Evolutionary conservation across 2,329 filamentous ascomycete species (phyloP), one percentile per base, ranked within the genome.

Genomic region (Ophiostoma sp.): DNA sequence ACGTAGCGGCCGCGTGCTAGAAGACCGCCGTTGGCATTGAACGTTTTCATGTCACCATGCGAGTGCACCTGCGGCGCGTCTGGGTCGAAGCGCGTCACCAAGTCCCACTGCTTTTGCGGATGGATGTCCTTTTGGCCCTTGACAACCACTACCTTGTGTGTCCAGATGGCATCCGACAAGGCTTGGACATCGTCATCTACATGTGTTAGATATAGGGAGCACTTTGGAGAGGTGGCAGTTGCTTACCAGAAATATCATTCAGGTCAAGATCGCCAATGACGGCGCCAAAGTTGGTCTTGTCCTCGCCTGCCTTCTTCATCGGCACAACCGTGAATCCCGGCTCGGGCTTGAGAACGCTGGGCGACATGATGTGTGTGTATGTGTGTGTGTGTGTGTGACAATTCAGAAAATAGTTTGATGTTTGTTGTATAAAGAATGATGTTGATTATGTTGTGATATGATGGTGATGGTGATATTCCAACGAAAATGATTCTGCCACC

Each of bases 71-170:
- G 77, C 1, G 80, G 79, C 9, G 83, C 83, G 6, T 79, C 74
- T 0, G 83, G 83, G 63, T 85, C 84, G 72, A 85, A 83, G 6
- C 82, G 79, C 5, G 80, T 82, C 12, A 85, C 82, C 1, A 85
- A 78, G 63, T 85, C 82, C 84, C 83, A 85, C 66, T 85, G 83
- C 76, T 84, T 84, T 48, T 79, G 78, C 2, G 84, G 83, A 9
- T 77, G 75, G 0, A 85, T 79, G 48, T 82, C 74, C 33, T 82
- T 78, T 73, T 85, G 84, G n/a, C 80, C 81, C 76, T 82, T 84
- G 50, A 85, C 80, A 31, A 84, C 78, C 11, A 85, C 77, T 3
- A 85, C 78, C 76, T 85, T 84, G 76, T 85, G 81, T 8, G 76
- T 82, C 82, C 83, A 83, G 73, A 84, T 84, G 15, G 81, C 79